A percentile compares a stretch with the other conserved stretches of the same genome.
phyloP scores from a whole-genome alignment of 2,329 filamentous ascomycete species.

The Periconia sp. region DNA sequence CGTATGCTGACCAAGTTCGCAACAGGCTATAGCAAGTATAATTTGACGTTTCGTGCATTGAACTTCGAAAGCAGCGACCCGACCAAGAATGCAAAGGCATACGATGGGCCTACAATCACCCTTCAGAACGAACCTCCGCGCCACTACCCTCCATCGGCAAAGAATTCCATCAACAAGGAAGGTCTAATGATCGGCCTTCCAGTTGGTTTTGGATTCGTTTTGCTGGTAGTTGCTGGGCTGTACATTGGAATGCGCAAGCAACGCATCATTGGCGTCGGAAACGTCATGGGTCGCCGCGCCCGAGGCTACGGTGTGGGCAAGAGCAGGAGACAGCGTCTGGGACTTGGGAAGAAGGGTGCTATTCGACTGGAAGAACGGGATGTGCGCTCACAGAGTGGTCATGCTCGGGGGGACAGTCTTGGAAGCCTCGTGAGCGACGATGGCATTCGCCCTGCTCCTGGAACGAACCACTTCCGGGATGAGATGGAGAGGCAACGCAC shows the following conservation, averaged over 20 bases:
- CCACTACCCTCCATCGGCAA: conserved; percentile 40
- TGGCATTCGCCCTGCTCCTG: conserved; percentile 25
- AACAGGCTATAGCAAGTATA: conserved; percentile 37
- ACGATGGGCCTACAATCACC: conserved; percentile 45
- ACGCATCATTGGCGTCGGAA: conserved; percentile 45
- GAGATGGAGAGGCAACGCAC: conserved; percentile 48
- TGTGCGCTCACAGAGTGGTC: conserved; percentile 4
- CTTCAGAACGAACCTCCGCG: conserved; percentile 41
- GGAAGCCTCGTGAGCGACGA: conserved; percentile 37
- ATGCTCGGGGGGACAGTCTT: conserved; percentile 28
- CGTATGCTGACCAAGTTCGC: no score
- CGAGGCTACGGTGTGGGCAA: conserved; percentile 47
- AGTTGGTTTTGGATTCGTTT: conserved; percentile 44
- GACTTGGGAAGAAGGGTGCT: conserved; percentile 32
- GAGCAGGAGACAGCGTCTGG: conserved; percentile 43
- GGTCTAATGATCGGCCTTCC: conserved; percentile 52
- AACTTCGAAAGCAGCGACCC: conserved; percentile 23
- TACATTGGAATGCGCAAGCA: conserved; percentile 51
- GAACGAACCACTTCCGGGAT: conserved; percentile 42
- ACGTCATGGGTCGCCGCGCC: conserved; percentile 42
- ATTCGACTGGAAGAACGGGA: conserved; percentile 38
- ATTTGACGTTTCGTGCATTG: conserved; percentile 47
- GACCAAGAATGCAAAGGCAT: conserved; percentile 29
- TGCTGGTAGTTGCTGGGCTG: conserved; percentile 45
- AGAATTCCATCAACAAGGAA: conserved; percentile 30